Evolutionary conservation across 228 moss, liverwort and hornwort genomes (phyloP), one percentile per base, ranked within the genome.

Genomic region (Sphagnum magellanicum): DNA sequence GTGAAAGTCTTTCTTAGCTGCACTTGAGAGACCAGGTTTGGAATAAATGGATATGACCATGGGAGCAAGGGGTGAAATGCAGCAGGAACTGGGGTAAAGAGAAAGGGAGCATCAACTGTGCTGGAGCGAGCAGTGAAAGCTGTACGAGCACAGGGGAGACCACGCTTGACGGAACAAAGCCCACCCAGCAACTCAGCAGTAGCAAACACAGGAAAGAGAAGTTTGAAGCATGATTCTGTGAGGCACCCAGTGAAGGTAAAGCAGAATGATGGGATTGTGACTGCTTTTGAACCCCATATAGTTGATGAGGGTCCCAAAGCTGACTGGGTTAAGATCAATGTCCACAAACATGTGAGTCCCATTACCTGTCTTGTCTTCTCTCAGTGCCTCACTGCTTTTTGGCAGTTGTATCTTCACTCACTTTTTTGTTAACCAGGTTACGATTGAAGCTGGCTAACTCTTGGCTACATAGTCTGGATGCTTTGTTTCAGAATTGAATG

Each of bases 301-400:
- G 74, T 79, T 67, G 93, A 97, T 50, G 97, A 97, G 79, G 97
- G 97, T 69, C 93, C 91, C 5, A 84, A 88, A 60, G 97, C 97
- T 50, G 97, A 97, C 76, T 97, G 97, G 97, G 97, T 97, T n/a
- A 97, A 97, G 78, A 97, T 97, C 72, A 97, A 97, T 73, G 91
- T 93, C 49, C 93, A 93, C 79, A 91, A 88, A 72, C 93, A 89
- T 76, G 97, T 97, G 74, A 90, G 97, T 32, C 32, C 32, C 32
- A 3, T 32, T 32, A 32, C 32, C 32, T 32, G 32, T 32, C 1
- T 32, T 32, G 32, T 32, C 32, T 32, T 32, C 32, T 32, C 32
- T 32, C 1, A 2, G 32, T 32, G 32, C 32, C 32, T 32, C 32
- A 32, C 32, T 32, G 32, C 32, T 3, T 32, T 32, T 32, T 32